phyloP scores from a whole-genome alignment of 1,139 yeast species.

The Pichia norvegensis region DNA sequence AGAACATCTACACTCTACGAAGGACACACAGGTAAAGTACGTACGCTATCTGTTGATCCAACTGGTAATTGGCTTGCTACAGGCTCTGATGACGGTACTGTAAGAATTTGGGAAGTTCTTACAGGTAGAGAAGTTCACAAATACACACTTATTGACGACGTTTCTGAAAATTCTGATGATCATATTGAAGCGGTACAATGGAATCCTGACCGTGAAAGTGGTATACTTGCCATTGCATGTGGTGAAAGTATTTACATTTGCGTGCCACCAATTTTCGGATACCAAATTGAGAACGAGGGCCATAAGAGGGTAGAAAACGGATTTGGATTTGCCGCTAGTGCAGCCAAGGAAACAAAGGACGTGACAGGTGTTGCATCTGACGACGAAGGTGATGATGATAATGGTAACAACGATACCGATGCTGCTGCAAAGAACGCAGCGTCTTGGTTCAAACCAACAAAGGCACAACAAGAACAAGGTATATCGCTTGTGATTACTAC shows the following conservation, averaged over 20 bases:
- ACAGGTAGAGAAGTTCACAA: slow-evolving; percentile 91
- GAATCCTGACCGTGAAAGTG: slow-evolving; percentile 74
- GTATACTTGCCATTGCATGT: slow-evolving; percentile 74
- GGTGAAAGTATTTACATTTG: slow-evolving; percentile 73
- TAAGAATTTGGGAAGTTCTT: slow-evolving; percentile 91
- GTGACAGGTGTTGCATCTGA: slow-evolving; percentile 39
- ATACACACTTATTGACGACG: slow-evolving; percentile 42
- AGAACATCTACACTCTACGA: slow-evolving; percentile 73
- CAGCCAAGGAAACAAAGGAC: slow-evolving; percentile 47
- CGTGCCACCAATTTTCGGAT: slow-evolving; percentile 88
- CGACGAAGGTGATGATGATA: slow-evolving; percentile 31
- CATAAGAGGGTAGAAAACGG: slow-evolving; percentile 78
- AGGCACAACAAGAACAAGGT: slow-evolving; percentile 55
- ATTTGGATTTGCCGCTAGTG: slow-evolving; percentile 83
- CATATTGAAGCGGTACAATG: slow-evolving; percentile 78
- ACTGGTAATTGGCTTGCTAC: slow-evolving; percentile 94
- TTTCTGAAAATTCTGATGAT: slow-evolving; percentile 52
- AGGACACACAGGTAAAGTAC: slow-evolving; percentile 79
- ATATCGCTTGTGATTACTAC: slow-evolving; percentile 65
- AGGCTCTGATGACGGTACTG: slow-evolving; percentile 94
- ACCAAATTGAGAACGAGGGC: slow-evolving; percentile 77
- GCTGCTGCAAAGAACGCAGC: slow-evolving; percentile 53
- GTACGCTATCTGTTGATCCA: slow-evolving; percentile 80
- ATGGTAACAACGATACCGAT: slow-evolving; percentile 30
- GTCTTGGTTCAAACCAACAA: slow-evolving; percentile 79